A percentile compares a stretch with the other conserved stretches of the same genome.
Conservation (phyloP, 176 grass and related monocot genomes). For the Avena insularis region DNA sequence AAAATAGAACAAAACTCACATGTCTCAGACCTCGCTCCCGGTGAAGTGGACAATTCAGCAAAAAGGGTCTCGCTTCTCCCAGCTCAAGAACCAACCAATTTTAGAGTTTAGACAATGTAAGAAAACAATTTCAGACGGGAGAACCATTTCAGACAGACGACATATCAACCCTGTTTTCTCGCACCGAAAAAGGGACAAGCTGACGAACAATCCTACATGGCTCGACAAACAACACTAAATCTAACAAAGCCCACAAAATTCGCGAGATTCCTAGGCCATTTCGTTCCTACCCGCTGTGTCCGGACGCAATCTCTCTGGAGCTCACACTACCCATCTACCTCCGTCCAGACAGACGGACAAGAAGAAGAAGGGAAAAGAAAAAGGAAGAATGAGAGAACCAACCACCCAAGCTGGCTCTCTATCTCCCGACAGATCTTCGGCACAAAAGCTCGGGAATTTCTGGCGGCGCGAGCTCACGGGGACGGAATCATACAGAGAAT, state of each 20-base stretch:
- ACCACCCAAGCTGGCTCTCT: not conserved
- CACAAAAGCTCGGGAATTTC: not conserved
- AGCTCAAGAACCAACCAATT: not conserved
- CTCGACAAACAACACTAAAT: constrained; percentile 13
- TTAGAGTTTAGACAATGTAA: no score
- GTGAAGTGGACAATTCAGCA: not conserved
- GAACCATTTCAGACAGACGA: not conserved
- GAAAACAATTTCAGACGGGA: not conserved
- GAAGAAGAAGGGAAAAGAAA: not conserved
- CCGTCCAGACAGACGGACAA: not conserved
- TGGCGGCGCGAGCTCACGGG: not conserved
- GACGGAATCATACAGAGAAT: not conserved
- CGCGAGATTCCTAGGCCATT: not conserved
- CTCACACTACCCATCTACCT: not conserved
- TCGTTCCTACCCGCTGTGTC: not conserved
- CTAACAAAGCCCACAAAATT: not conserved
- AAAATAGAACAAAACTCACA: not conserved
- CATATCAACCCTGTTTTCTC: not conserved
- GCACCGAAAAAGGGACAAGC: not conserved
- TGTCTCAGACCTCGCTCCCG: not conserved
- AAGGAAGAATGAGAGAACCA: not conserved
- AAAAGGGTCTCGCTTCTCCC: not conserved
- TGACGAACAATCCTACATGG: not conserved
- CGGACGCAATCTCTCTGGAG: not conserved
- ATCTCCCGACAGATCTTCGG: constrained; percentile 36